These are phyloP conservation scores for Sphagnurus paluster DNA, from an alignment of 1,284 basidiomycete species.

Conservation along the genomic window DNA sequence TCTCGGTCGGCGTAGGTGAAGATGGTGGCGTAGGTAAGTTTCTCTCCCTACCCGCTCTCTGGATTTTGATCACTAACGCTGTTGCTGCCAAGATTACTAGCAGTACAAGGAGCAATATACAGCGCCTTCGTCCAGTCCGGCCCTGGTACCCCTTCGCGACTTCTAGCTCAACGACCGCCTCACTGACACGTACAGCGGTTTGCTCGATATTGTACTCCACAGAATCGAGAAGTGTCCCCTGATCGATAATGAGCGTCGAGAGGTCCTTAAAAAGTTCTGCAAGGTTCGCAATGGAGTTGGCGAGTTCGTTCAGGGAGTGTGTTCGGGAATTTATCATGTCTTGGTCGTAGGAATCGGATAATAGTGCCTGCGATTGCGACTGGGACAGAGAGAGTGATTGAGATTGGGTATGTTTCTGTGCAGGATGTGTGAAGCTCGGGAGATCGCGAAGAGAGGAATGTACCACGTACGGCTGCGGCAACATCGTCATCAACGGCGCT, in stretches of 20 bases:
- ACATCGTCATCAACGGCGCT: slow-evolving; percentile 86
- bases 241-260: slow-evolving; percentile 92
- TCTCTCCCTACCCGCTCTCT: slow-evolving; percentile 14
- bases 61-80: slow-evolving; percentile 18
- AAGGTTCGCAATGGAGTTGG: slow-evolving; percentile 87
- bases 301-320: slow-evolving; percentile 78
- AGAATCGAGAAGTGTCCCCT: slow-evolving; percentile 94
- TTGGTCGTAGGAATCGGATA: slow-evolving; percentile 43
- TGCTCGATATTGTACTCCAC: slow-evolving; percentile 98
- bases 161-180: slow-evolving; percentile 84
- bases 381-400: slow-evolving; percentile 36
- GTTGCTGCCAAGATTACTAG: slow-evolving; percentile 14
- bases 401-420: slow-evolving; percentile 40
- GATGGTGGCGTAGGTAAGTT: slow-evolving; percentile 1
- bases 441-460: slow-evolving; percentile 7
- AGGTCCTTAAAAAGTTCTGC: slow-evolving; percentile 98
- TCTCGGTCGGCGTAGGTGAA: neutral
- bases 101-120: slow-evolving; percentile 80
- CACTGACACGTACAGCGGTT: slow-evolving; percentile 78
- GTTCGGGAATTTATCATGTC: slow-evolving; percentile 50
- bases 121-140: slow-evolving; percentile 87
- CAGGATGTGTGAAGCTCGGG: slow-evolving; percentile 18
- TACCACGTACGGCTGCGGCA: slow-evolving; percentile 61
- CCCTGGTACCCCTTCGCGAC: slow-evolving; percentile 86
- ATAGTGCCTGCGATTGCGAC: slow-evolving; percentile 38